A percentile compares a stretch with the other conserved stretches of the same genome.
Evolutionary conservation across 225 moss, liverwort and hornwort species (phyloP).

Genomic region (Physcomitrellopsis africana): DNA sequence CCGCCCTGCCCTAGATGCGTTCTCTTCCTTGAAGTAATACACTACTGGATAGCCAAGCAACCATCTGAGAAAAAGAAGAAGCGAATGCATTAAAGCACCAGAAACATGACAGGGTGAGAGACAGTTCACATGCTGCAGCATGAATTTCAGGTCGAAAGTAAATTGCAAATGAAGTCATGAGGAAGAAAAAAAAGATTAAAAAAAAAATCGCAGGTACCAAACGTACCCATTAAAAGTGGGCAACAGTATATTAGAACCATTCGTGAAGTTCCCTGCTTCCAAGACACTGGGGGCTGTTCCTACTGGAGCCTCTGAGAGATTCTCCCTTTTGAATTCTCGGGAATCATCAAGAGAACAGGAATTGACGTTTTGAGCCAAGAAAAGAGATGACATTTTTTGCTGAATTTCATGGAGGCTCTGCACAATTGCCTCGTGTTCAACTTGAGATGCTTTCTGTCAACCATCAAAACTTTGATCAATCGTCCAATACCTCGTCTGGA

Average conservation of each 20-base stretch:
- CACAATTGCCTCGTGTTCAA: constrained; percentile 54
- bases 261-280: constrained; percentile 35
- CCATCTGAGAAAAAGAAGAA: constrained; percentile 40
- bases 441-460: constrained; percentile 47
- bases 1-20: constrained; percentile 52
- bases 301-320: not conserved
- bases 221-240: constrained; percentile 67
- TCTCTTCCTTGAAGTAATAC: constrained; percentile 51
- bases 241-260: constrained; percentile 46
- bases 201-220: not conserved
- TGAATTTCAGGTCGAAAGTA: not conserved
- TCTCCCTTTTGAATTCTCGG: constrained; percentile 24
- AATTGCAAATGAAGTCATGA: constrained; percentile 3
- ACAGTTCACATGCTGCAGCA: not conserved
- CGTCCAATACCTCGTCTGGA: not conserved
- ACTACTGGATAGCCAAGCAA: constrained; percentile 68
- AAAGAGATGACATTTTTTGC: constrained; percentile 40
- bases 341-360: constrained; percentile 18
- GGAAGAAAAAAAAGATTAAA: not conserved
- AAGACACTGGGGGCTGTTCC: constrained; percentile 24
- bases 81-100: not conserved
- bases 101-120: constrained; percentile 10
- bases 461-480: not conserved
- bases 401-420: constrained; percentile 37
- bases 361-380: constrained; percentile 33